Evolutionary conservation across 2,329 filamentous ascomycete species (phyloP).

Genomic region (Salinomyces thailandicus): DNA sequence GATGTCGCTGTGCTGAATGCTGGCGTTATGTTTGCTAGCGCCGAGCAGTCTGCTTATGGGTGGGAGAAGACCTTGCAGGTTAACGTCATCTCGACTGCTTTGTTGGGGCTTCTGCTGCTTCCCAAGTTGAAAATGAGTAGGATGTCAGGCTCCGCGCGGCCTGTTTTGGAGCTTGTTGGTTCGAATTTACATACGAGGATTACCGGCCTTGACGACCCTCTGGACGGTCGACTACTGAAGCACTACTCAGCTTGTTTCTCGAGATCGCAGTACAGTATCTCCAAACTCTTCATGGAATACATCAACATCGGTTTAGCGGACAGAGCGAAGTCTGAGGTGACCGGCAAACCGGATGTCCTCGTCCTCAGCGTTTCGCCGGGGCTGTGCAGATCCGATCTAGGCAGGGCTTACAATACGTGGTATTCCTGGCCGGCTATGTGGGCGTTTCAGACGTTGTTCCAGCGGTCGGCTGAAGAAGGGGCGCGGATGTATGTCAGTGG

Average conservation of each 20-base stretch:
- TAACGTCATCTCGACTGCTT: slow-evolving; percentile 46
- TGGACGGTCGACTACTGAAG: slow-evolving; percentile 1
- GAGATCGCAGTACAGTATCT: slow-evolving; percentile 8
- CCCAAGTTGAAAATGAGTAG: slow-evolving; percentile 13
- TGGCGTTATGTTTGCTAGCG: slow-evolving; percentile 22
- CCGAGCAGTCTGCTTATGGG: slow-evolving; percentile 21
- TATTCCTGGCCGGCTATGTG: not conserved
- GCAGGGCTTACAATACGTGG: slow-evolving; percentile 3
- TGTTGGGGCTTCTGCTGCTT: slow-evolving; percentile 43
- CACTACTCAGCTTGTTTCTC: not conserved
- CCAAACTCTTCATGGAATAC: slow-evolving; percentile 12
- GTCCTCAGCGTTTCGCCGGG: slow-evolving; percentile 9
- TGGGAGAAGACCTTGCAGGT: slow-evolving; percentile 44
- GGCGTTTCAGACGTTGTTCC: slow-evolving; percentile 2
- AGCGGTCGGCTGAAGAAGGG: slow-evolving; percentile 10
- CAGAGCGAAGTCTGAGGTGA: not conserved
- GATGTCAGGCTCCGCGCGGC: slow-evolving; percentile 5
- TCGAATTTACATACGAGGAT: slow-evolving; percentile 4
- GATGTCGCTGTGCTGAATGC: slow-evolving; percentile 33
- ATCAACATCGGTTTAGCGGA: slow-evolving; percentile 4
- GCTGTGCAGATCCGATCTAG: slow-evolving; percentile 4
- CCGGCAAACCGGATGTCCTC: slow-evolving; percentile 3
- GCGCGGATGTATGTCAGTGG: slow-evolving; percentile 13
- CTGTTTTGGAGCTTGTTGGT: slow-evolving; percentile 13
- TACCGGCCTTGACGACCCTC: not conserved